Evolutionary conservation across 164 flowering plant genomes (phyloP), one percentile per base, ranked within the genome.

Genomic region (Amborella trichopoda): DNA sequence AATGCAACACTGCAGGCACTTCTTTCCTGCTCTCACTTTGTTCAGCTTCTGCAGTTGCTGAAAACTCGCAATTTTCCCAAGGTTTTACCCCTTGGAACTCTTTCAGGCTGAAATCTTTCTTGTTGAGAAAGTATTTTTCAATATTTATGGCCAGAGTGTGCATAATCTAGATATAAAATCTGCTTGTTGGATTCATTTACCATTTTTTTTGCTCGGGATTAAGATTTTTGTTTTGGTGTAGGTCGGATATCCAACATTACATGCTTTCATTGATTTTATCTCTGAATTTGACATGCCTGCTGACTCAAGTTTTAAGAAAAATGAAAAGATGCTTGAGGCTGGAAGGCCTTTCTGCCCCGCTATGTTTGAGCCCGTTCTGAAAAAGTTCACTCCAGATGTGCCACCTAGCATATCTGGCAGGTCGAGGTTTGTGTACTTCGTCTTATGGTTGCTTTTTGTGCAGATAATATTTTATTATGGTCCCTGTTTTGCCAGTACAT

Each of bases 1-100:
- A 85, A 85, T 75, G 81, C 99, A 26, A 74, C 99, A 28, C 64
- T 93, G 49, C 99, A 93, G 68, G 95, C 99, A 53, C 81, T 88
- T 36, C 63, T 93, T 19, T 73, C 97, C 12, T 93, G 99, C 55
- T 64, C 95, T 49, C 93, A 83, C 32, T 88, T 93, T 63, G 82
- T 93, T 38, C 69, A 71, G 50, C 82, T 93, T 21, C 55, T 93
- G 61, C 83, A 75, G 66, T 81, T 75, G 38, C 49, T 88, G 33
- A 77, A 68, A 63, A 49, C 30, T 51, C 67, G 66, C 28, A 44
- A 69, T 58, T 66, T 88, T 36, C 82, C 88, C 17, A 72, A 84
- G 99, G 99, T 83, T 23, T n/a, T n/a, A n/a, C n/a, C n/a, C n/a
- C n/a, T n/a, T n/a, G n/a, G n/a, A n/a, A n/a, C n/a, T n/a, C n/a